A percentile compares a stretch with the other conserved stretches of the same genome.
Conservation (phyloP, 768 basidiomycete species). For the Amanita pseudoporphyria region DNA sequence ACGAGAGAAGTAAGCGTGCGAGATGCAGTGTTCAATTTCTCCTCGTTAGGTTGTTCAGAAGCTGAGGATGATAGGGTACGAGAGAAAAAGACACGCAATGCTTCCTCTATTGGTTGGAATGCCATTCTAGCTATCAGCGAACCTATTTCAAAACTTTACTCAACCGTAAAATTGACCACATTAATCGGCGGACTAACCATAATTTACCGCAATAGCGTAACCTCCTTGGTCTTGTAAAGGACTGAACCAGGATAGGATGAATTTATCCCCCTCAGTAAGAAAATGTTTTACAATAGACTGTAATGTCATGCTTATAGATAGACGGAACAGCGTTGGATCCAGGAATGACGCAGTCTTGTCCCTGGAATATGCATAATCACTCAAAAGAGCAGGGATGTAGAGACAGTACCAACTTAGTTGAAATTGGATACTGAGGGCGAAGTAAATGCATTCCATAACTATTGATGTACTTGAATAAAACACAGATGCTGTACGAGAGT, state of each 20-base stretch:
- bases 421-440: slow-evolving; percentile 18
- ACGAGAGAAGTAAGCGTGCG: slow-evolving; percentile 49
- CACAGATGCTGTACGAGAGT: slow-evolving; percentile 51
- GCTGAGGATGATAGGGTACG: slow-evolving; percentile 29
- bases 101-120: slow-evolving; percentile 95
- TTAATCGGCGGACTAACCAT: slow-evolving; percentile 44
- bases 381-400: not conserved
- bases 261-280: slow-evolving; percentile 90
- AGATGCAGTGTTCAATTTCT: slow-evolving; percentile 32
- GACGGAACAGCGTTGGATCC: slow-evolving; percentile 35
- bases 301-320: slow-evolving; percentile 77
- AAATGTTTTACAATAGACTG: slow-evolving; percentile 93
- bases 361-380: slow-evolving; percentile 6
- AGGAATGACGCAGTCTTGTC: slow-evolving; percentile 13
- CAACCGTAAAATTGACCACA: not conserved
- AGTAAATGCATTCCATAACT: slow-evolving; percentile 27
- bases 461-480: slow-evolving; percentile 47
- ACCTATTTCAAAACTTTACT: slow-evolving; percentile 33
- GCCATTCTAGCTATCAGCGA: slow-evolving; percentile 87
- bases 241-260: slow-evolving; percentile 79
- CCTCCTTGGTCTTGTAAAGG: slow-evolving; percentile 85
- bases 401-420: slow-evolving; percentile 2
- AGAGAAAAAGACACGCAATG: slow-evolving; percentile 83
- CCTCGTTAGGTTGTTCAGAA: slow-evolving; percentile 9
- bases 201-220: slow-evolving; percentile 93